Percentiles rank a stretch among this genome's conserved stretches.
Conservation (phyloP, 495 filamentous ascomycete species). For the Entonaema liquescens region DNA sequence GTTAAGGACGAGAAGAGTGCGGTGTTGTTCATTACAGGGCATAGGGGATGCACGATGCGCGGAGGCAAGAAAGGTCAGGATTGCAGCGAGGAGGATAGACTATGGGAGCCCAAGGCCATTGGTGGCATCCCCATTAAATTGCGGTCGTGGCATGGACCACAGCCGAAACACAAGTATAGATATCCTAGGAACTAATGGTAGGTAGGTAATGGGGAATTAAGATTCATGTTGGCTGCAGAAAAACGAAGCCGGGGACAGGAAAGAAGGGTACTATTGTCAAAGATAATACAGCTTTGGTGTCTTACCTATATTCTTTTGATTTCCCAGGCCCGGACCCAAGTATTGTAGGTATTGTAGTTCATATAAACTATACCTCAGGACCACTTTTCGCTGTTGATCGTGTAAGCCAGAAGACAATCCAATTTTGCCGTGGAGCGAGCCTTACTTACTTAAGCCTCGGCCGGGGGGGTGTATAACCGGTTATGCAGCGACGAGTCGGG, state of each 20-base stretch:
- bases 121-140: background rate
- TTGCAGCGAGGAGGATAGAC: background rate
- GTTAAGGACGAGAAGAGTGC: constrained; percentile 6
- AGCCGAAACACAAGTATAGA: background rate
- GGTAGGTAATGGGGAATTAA: no score
- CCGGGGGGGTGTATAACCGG: background rate
- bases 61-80: background rate
- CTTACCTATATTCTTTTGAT: background rate
- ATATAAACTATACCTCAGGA: background rate
- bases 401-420: background rate
- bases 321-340: background rate
- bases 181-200: no score
- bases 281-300: background rate
- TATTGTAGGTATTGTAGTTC: background rate
- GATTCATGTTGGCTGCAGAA: no score
- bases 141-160: background rate
- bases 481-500: background rate
- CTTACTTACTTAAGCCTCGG: background rate
- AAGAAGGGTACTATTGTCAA: no score
- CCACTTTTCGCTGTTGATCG: background rate
- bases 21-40: constrained; percentile 3
- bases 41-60: background rate
- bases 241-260: no score
- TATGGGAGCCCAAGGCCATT: constrained; percentile 9
- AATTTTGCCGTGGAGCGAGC: background rate